phyloP scores from a whole-genome alignment of 805 yeast genomes.

The Teunomyces funiuensis region DNA sequence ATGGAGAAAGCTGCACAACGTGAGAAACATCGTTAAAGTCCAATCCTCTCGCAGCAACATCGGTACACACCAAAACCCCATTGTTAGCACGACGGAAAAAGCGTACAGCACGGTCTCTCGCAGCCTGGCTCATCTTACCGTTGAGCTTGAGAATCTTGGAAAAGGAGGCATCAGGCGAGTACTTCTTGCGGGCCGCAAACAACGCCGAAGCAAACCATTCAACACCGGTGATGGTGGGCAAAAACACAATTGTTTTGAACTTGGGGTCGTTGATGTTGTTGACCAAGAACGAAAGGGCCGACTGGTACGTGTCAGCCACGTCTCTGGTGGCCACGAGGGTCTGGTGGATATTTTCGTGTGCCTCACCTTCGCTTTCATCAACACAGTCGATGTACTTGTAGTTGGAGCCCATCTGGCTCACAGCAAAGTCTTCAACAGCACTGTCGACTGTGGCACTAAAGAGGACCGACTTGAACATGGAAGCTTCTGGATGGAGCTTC shows the following conservation, averaged over 20 bases:
- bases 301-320: constrained; percentile 58
- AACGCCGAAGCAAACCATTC: constrained; percentile 53
- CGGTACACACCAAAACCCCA: constrained; percentile 78
- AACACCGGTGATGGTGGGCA: constrained; percentile 74
- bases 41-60: constrained; percentile 96
- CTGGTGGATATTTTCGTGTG: constrained; percentile 76
- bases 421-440: constrained; percentile 66
- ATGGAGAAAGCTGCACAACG: constrained; percentile 82
- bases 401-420: constrained; percentile 49
- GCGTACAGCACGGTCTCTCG: constrained; percentile 60
- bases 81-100: constrained; percentile 47
- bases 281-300: constrained; percentile 53
- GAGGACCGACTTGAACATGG: constrained; percentile 60
- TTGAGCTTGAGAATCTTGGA: constrained; percentile 47
- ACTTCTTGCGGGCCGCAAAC: constrained; percentile 13
- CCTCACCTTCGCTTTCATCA: constrained; percentile 66
- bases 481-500: constrained; percentile 18
- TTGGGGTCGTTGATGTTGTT: constrained; percentile 33
- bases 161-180: constrained; percentile 19
- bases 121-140: constrained; percentile 71
- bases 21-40: constrained; percentile 87
- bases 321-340: constrained; percentile 53
- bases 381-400: constrained; percentile 73
- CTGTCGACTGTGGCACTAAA: constrained; percentile 87
- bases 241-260: constrained; percentile 80